phyloP scores from a whole-genome alignment of 2,329 filamentous ascomycete genomes.

The Colletotrichum theobromicola region DNA sequence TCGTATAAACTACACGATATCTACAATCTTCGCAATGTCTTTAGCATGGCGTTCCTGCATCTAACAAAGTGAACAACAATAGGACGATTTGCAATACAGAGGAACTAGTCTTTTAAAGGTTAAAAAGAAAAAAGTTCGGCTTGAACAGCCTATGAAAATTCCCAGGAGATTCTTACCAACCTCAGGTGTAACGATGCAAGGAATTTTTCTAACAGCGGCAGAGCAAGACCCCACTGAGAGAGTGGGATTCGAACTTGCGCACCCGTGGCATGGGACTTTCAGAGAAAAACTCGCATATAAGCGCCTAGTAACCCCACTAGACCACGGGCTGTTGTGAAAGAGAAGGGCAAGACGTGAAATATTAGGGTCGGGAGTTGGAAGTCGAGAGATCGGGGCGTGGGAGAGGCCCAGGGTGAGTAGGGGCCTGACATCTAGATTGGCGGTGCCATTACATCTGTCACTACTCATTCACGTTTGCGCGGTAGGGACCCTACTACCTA shows the following conservation, averaged over 20 bases:
- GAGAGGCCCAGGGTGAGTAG: background rate
- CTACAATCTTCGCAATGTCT: background rate
- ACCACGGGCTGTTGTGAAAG: background rate
- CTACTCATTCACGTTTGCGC: background rate
- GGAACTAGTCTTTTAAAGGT: too few species aligned
- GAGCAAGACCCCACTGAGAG: background rate
- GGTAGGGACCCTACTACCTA: too few species aligned
- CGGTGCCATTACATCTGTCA: background rate
- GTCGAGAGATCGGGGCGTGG: background rate
- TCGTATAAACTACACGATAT: background rate
- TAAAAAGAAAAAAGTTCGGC: background rate
- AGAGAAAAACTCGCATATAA: background rate
- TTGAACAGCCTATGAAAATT: background rate
- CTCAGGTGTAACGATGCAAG: slow-evolving; percentile 6
- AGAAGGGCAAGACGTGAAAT: background rate
- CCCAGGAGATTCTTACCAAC: slow-evolving; percentile 5
- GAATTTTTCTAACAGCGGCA: slow-evolving; percentile 1
- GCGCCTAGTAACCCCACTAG: background rate
- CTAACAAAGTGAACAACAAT: background rate
- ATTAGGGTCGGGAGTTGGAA: background rate
- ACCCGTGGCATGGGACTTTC: background rate
- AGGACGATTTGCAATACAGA: too few species aligned
- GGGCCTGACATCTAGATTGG: background rate
- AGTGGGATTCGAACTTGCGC: slow-evolving; percentile 1
- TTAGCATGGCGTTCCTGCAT: background rate